Percentiles rank a stretch among this genome's conserved stretches.
Conservation (phyloP, 129 eudicot species). For the Lactuca sativa region DNA sequence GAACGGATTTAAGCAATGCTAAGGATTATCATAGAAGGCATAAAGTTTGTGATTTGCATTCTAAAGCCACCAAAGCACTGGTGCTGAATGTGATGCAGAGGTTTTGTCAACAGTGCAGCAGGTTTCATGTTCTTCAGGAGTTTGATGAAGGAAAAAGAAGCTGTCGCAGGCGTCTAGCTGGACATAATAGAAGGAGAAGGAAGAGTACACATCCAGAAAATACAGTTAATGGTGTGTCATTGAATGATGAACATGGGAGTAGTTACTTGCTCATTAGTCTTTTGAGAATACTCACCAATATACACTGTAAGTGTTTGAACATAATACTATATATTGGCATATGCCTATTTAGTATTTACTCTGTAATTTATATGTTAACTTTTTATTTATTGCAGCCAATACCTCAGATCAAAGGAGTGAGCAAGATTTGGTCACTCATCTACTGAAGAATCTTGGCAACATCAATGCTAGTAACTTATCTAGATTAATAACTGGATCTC, state of each 20-base stretch:
- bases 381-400: conserved; percentile 48
- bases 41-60: conserved; percentile 85
- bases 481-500: conserved; percentile 45
- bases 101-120: conserved; percentile 99
- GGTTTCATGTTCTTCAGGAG: conserved; percentile 92
- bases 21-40: conserved; percentile 95
- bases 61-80: conserved; percentile 72
- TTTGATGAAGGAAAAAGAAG: conserved; percentile 95
- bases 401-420: conserved; percentile 62
- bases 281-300: conserved; percentile 75
- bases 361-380: too few species aligned
- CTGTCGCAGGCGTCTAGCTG: conserved; percentile 95
- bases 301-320: conserved; percentile 57
- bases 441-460: conserved; percentile 66
- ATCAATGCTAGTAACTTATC: conserved; percentile 40
- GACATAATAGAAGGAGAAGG: conserved; percentile 81
- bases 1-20: conserved; percentile 67
- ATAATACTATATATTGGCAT: too few species aligned
- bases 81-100: conserved; percentile 85
- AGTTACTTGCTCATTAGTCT: conserved; percentile 63
- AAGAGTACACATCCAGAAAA: conserved; percentile 89
- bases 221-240: conserved; percentile 40
- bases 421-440: conserved; percentile 79
- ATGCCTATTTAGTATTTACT: too few species aligned
- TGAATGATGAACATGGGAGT: conserved; percentile 61